phyloP scores from a whole-genome alignment of 768 basidiomycete species.

The Candolleomyces eurysporus region DNA sequence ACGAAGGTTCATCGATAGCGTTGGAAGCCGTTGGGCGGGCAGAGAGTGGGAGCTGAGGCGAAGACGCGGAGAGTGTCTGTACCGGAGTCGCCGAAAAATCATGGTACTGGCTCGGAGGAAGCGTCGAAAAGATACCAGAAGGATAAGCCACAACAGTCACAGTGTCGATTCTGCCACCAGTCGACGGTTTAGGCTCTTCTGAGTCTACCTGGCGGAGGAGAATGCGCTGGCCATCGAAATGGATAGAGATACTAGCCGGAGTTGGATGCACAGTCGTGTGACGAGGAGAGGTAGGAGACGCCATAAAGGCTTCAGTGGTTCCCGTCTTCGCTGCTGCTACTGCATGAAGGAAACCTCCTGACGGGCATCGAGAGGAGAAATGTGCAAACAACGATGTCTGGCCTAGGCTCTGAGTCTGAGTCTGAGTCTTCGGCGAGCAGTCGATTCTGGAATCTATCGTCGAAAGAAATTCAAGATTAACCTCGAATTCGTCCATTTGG shows the following conservation, averaged over 20 bases:
- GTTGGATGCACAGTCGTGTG: background rate
- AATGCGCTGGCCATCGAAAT: background rate
- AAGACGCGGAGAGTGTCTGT: too few species aligned
- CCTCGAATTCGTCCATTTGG: too few species aligned
- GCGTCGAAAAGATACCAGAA: slow-evolving; percentile 8
- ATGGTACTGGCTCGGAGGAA: background rate
- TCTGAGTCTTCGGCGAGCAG: too few species aligned
- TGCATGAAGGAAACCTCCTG: too few species aligned
- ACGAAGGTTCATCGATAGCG: background rate
- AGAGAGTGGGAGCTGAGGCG: too few species aligned
- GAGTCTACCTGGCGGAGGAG: background rate
- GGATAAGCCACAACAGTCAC: slow-evolving; percentile 10
- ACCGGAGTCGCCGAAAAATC: background rate
- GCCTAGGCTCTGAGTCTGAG: too few species aligned
- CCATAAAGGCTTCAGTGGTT: background rate
- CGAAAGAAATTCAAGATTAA: too few species aligned
- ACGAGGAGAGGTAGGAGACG: background rate
- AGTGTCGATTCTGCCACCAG: background rate
- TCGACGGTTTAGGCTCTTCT: background rate
- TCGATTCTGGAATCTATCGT: too few species aligned
- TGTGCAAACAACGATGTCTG: too few species aligned
- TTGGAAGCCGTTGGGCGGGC: too few species aligned
- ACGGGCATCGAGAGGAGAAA: too few species aligned
- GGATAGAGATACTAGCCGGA: background rate
- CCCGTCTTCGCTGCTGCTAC: background rate